Conservation (phyloP, 805 yeast genomes). For the Sugiyamaella lignohabitans region DNA sequence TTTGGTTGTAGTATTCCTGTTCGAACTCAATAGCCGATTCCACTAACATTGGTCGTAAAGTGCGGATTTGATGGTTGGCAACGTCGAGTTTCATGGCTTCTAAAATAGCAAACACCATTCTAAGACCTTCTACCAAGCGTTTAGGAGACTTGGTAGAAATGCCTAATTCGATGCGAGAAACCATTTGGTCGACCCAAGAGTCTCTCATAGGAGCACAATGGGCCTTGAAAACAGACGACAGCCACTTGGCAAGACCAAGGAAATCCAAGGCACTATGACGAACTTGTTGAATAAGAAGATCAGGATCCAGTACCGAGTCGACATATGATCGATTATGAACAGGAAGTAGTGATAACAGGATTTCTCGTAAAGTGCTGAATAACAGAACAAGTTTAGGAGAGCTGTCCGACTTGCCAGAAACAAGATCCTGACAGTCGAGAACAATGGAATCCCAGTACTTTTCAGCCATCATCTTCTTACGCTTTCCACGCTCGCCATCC, state of each 20-base stretch:
- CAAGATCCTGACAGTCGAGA: constrained; percentile 48
- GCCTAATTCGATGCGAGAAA: constrained; percentile 43
- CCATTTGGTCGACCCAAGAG: constrained; percentile 81
- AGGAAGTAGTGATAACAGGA: constrained; percentile 69
- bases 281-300: constrained; percentile 68
- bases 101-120: constrained; percentile 70
- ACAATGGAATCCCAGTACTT: constrained; percentile 78
- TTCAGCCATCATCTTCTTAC: constrained; percentile 69
- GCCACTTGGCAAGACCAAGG: constrained; percentile 63
- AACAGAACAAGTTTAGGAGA: constrained; percentile 52
- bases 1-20: constrained; percentile 58
- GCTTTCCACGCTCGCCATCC: constrained; percentile 83
- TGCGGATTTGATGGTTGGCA: constrained; percentile 88
- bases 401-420: neutral
- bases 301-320: constrained; percentile 68
- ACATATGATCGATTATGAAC: constrained; percentile 63
- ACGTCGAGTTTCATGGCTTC: constrained; percentile 95
- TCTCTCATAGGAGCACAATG: constrained; percentile 97
- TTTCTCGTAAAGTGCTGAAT: constrained; percentile 72
- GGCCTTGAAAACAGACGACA: constrained; percentile 68
- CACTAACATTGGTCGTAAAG: constrained; percentile 73
- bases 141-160: constrained; percentile 40
- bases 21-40: constrained; percentile 88
- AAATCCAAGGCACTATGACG: constrained; percentile 60
- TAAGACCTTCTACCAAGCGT: constrained; percentile 62